Evolutionary conservation across 352 stramenopile species (phyloP).

Genomic region (Phytopythium kandeliae): DNA sequence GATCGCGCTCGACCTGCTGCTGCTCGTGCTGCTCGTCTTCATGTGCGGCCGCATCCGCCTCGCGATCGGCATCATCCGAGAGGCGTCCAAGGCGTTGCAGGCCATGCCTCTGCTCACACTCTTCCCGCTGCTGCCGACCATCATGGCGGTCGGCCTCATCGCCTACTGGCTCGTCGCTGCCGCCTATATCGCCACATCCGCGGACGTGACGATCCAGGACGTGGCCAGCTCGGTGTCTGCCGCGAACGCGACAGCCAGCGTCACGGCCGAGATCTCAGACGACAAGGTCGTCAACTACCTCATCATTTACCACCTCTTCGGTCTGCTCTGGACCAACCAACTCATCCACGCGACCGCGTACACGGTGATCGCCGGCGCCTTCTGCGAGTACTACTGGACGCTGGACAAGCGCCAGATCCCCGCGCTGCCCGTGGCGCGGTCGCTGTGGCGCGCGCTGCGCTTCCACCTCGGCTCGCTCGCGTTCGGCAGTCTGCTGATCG

Average conservation of each 20-base stretch:
- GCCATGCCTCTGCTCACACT: slow-evolving; percentile 75
- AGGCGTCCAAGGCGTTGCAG: slow-evolving; percentile 75
- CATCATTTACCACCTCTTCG: slow-evolving; percentile 83
- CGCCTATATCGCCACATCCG: slow-evolving; percentile 73
- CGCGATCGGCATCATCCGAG: slow-evolving; percentile 82
- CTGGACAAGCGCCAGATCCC: slow-evolving; percentile 59
- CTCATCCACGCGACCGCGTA: slow-evolving; percentile 79
- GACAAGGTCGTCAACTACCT: slow-evolving; percentile 69
- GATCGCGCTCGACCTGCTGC: slow-evolving; percentile 49
- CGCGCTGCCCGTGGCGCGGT: slow-evolving; percentile 41
- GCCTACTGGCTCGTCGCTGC: slow-evolving; percentile 74
- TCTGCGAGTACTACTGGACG: slow-evolving; percentile 88
- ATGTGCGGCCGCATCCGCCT: slow-evolving; percentile 81
- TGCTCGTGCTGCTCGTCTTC: slow-evolving; percentile 71
- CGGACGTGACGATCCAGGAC: slow-evolving; percentile 41
- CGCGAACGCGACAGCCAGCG: slow-evolving; percentile 6
- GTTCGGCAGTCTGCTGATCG: slow-evolving; percentile 84
- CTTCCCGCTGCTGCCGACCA: slow-evolving; percentile 64
- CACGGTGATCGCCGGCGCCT: slow-evolving; percentile 69
- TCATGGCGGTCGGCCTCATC: slow-evolving; percentile 60
- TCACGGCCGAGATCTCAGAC: slow-evolving; percentile 39
- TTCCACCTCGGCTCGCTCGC: slow-evolving; percentile 85
- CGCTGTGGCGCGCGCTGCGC: slow-evolving; percentile 56
- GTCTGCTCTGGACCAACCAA: slow-evolving; percentile 80
- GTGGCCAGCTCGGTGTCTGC: slow-evolving; percentile 21